Conservation (phyloP, 2,329 filamentous ascomycete genomes). For the Tolypocladium sp. region DNA sequence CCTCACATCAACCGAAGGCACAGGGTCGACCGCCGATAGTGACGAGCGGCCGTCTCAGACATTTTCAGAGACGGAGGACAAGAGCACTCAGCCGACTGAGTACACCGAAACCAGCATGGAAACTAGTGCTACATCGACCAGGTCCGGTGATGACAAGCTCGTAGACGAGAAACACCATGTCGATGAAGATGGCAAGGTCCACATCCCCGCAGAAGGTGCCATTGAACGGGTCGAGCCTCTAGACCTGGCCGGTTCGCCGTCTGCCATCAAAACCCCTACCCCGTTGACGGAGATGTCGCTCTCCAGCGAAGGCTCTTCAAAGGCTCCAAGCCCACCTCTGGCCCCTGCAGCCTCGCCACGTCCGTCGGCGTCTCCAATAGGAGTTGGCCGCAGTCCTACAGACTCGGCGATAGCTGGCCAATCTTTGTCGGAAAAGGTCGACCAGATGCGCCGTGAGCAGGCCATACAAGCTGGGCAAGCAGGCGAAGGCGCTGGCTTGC, state of each 20-base stretch:
- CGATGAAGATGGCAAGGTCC: constrained; percentile 20
- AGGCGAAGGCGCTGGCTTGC: background rate
- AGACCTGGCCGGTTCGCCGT: constrained; percentile 34
- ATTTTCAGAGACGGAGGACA: constrained; percentile 37
- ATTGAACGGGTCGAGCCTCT: constrained; percentile 40
- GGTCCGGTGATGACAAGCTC: constrained; percentile 6
- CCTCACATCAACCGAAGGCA: constrained; percentile 59
- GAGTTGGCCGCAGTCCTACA: constrained; percentile 8
- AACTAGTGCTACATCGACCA: constrained; percentile 17
- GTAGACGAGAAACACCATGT: constrained; percentile 11
- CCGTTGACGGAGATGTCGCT: background rate
- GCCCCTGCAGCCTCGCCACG: constrained; percentile 3
- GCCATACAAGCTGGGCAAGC: constrained; percentile 15
- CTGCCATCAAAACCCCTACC: constrained; percentile 11
- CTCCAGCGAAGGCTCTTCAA: background rate
- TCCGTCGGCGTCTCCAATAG: constrained; percentile 12
- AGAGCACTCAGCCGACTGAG: constrained; percentile 33
- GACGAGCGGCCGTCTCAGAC: constrained; percentile 37
- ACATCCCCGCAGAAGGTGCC: constrained; percentile 21
- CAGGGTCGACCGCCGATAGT: constrained; percentile 42
- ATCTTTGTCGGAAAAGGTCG: constrained; percentile 35
- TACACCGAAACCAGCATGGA: constrained; percentile 24
- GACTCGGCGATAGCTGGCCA: constrained; percentile 10
- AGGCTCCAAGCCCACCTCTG: background rate
- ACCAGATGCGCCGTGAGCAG: constrained; percentile 43